Conservation (phyloP, 371 early-diverging fungal genomes). For the Mortierella sp. region DNA sequence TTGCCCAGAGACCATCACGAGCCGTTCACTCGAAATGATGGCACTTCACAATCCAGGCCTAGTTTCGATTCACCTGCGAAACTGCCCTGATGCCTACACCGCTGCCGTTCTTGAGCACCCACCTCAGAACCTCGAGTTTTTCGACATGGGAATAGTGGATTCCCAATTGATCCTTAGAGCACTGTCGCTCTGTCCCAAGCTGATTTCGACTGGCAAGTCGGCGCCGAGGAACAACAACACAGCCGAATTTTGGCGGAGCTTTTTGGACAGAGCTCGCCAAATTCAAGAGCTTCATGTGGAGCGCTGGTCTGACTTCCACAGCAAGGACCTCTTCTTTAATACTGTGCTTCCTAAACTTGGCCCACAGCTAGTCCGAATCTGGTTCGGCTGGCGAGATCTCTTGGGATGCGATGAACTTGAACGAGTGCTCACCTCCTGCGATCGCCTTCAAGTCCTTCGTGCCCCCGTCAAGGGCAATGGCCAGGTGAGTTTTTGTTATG, state of each 20-base stretch:
- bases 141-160: slow-evolving; percentile 56
- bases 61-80: slow-evolving; percentile 42
- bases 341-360: slow-evolving; percentile 54
- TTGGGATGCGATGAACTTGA: slow-evolving; percentile 53
- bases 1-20: slow-evolving; percentile 43
- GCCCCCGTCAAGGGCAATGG: slow-evolving; percentile 58
- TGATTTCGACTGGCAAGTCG: slow-evolving; percentile 56
- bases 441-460: slow-evolving; percentile 53
- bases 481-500: slow-evolving; percentile 43
- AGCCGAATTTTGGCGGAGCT: slow-evolving; percentile 51
- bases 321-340: slow-evolving; percentile 55
- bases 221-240: slow-evolving; percentile 48
- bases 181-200: slow-evolving; percentile 40
- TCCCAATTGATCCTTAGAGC: slow-evolving; percentile 52
- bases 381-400: slow-evolving; percentile 58
- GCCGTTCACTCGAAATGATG: slow-evolving; percentile 26
- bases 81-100: slow-evolving; percentile 48
- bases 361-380: slow-evolving; percentile 50
- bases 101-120: slow-evolving; percentile 46
- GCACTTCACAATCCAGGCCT: slow-evolving; percentile 38
- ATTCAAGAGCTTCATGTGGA: slow-evolving; percentile 56
- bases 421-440: slow-evolving; percentile 43
- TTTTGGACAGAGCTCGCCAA: slow-evolving; percentile 52
- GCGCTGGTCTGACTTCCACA: slow-evolving; percentile 55
- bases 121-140: slow-evolving; percentile 47